Conservation (phyloP, 257 asterid species). For the Solanum sitiens region DNA sequence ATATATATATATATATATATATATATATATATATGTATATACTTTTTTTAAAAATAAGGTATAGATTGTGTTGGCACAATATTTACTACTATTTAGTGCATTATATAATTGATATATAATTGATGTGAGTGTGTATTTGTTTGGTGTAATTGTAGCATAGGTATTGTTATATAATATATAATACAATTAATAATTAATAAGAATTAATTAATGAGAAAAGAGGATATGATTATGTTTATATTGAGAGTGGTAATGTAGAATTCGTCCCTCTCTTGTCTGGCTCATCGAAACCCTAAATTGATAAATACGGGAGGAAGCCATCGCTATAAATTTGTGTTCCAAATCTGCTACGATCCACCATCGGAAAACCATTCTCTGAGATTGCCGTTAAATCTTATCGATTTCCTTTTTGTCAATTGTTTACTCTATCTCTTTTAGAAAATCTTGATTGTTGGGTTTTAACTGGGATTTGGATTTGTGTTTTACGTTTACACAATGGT, state of each 20-base stretch:
- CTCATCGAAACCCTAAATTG: conserved; percentile 5
- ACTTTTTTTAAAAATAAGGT: background rate
- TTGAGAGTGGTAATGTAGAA: background rate
- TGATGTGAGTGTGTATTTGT: background rate
- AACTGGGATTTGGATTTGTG: background rate
- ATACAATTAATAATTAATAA: no score
- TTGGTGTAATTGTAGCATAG: background rate
- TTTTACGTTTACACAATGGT: conserved; percentile 27
- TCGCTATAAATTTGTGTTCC: background rate
- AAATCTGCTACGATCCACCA: background rate
- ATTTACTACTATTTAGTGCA: no score
- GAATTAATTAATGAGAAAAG: background rate
- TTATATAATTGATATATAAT: background rate
- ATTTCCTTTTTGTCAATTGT: background rate
- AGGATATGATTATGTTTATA: background rate
- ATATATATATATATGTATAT: no score
- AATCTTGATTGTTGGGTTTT: background rate
- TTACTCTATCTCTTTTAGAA: background rate
- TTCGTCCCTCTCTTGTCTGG: background rate
- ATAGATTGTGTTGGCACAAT: background rate
- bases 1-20: background rate
- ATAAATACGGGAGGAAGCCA: background rate
- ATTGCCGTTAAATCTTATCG: background rate
- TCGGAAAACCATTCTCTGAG: background rate
- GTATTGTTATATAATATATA: background rate